phyloP scores from a whole-genome alignment of 2,329 filamentous ascomycete genomes.

The Claviceps sorghi region DNA sequence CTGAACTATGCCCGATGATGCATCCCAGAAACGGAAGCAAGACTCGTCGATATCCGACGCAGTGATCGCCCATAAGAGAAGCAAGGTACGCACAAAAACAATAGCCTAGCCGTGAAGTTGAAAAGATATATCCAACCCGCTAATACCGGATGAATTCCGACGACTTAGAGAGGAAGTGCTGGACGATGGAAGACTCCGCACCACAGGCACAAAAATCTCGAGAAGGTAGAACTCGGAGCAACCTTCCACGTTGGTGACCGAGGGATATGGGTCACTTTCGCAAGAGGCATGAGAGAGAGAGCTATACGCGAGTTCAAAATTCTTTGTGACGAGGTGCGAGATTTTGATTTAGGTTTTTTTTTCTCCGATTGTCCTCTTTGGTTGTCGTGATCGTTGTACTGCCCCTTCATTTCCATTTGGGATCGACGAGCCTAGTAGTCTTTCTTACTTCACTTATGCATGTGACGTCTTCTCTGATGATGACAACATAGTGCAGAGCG shows the following conservation, averaged over 20 bases:
- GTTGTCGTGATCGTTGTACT: background rate
- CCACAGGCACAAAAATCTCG: constrained; percentile 35
- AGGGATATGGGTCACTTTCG: constrained; percentile 68
- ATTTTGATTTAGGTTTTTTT: background rate
- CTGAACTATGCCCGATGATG: constrained; percentile 18
- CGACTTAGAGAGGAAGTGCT: constrained; percentile 28
- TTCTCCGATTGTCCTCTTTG: background rate
- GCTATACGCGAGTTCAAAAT: constrained; percentile 52
- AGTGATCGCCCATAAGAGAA: constrained; percentile 21
- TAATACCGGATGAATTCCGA: constrained; percentile 10
- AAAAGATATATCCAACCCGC: background rate
- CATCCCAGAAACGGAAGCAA: constrained; percentile 22
- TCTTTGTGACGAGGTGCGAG: constrained; percentile 49
- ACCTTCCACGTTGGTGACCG: constrained; percentile 51
- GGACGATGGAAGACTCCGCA: constrained; percentile 49
- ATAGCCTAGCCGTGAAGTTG: background rate
- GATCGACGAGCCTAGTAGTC: background rate
- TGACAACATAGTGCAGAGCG: background rate
- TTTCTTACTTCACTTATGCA: background rate
- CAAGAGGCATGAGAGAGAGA: constrained; percentile 54
- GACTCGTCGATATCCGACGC: constrained; percentile 13
- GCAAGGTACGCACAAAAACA: constrained; percentile 20
- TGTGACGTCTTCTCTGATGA: background rate
- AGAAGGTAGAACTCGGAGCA: constrained; percentile 26
- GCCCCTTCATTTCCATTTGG: background rate